Evolutionary conservation across 495 filamentous ascomycete species (phyloP).

Genomic region (Penicillium parvum): DNA sequence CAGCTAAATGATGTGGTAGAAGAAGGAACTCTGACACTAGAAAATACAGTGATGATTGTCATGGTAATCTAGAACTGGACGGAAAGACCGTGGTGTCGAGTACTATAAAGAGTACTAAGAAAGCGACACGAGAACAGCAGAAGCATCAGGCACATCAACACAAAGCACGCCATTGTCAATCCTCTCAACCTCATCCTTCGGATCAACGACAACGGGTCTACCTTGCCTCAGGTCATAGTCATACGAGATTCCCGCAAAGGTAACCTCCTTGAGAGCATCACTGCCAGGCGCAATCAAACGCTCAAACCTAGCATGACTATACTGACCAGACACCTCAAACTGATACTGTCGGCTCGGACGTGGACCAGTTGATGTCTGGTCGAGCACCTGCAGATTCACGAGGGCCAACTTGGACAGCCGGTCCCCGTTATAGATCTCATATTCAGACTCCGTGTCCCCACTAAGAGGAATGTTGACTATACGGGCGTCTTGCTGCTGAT

Average conservation of each 20-base stretch:
- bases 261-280: constrained; percentile 4
- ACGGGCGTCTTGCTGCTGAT: background rate
- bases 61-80: too few relatives aligned
- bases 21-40: too few relatives aligned
- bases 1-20: too few relatives aligned
- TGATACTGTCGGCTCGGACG: constrained; percentile 9
- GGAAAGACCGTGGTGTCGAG: too few relatives aligned
- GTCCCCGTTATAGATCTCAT: constrained; percentile 9
- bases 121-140: constrained; percentile 9
- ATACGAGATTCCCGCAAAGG: constrained; percentile 16
- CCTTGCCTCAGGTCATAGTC: constrained; percentile 9
- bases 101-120: too few relatives aligned
- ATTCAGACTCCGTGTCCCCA: constrained; percentile 12
- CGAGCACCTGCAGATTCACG: constrained; percentile 9
- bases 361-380: background rate
- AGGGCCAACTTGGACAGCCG: constrained; percentile 7
- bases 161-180: background rate
- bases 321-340: constrained; percentile 6
- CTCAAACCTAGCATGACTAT: constrained; percentile 5
- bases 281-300: constrained; percentile 11
- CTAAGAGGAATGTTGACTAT: constrained; percentile 13
- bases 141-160: constrained; percentile 9
- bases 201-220: constrained; percentile 7
- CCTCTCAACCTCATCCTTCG: background rate
- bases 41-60: too few relatives aligned